These are phyloP conservation scores for Trapa bicornis DNA, from an alignment of 345 rosid genomes.

Conservation along the genomic window DNA sequence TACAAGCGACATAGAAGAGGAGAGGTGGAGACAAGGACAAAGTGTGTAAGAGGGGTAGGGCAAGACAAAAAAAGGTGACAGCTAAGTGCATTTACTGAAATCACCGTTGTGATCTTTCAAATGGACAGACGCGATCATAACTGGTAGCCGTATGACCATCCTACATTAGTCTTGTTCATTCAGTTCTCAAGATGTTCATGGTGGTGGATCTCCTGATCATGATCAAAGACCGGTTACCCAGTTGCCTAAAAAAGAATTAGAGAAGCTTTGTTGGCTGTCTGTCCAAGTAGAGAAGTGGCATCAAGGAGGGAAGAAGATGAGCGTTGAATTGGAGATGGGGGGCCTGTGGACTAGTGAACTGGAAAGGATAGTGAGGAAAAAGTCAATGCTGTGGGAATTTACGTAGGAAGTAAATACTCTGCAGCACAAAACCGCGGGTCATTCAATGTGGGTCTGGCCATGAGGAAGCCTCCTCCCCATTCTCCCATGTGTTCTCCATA, in stretches of 20 bases:
- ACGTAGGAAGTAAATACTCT: slow-evolving; percentile 14
- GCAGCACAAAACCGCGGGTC: slow-evolving; percentile 78
- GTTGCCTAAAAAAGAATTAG: no score
- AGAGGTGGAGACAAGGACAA: no score
- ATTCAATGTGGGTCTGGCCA: slow-evolving; percentile 46
- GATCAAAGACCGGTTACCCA: no score
- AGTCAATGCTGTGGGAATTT: slow-evolving; percentile 1
- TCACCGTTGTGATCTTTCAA: no score
- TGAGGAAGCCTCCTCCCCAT: background rate
- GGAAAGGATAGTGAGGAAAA: background rate
- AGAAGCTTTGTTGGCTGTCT: no score
- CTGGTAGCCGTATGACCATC: no score
- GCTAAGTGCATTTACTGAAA: slow-evolving; percentile 1
- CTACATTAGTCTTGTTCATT: no score
- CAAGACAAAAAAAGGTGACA: background rate
- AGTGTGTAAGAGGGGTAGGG: background rate
- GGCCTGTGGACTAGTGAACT: background rate
- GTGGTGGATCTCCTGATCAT: no score
- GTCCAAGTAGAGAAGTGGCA: no score
- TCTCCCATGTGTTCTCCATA: slow-evolving; percentile 5
- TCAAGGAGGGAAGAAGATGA: background rate
- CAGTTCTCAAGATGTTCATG: no score
- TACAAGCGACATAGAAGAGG: background rate
- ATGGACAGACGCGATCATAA: no score
- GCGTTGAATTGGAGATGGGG: background rate